Base-by-base conservation (phyloP, 768 basidiomycete genomes). In the Trametes cinnabarina region DNA sequence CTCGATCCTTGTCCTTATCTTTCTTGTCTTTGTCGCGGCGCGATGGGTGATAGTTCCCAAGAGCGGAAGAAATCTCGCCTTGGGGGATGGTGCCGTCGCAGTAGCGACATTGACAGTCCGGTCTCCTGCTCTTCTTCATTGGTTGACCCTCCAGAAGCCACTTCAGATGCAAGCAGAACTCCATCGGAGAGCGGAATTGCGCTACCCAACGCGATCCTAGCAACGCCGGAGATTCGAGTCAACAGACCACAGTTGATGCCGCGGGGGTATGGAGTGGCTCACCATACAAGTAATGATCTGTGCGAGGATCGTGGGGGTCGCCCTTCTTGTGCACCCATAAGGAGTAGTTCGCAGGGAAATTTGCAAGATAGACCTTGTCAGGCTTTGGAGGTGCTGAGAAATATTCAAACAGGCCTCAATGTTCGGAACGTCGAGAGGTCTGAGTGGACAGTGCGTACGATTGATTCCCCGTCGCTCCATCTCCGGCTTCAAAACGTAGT, bases 271-370 rank as follows among this genome's bases (percentile, higher is more conserved):
- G 15, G 37, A 14, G 23, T 19, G 39, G 47, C 65, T 54, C 32
- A 67, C 68, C 68, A 42, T 54, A 61, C 9, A 69, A 58, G 48
- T 69, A 69, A 10, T 34, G 32, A 28, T 69, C 68, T n/a, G 9
- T 47, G 20, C 67, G 54, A 15, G 64, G 64, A 5, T 42, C 53
- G 48, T 64, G 57, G 5, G 54, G 56, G n/a, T 65, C 48, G 7
- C 63, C 65, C 32, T 64, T 67, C 53, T 56, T 63, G 41, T 69
- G 66, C 25, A 57, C 54, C 48, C 50, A 69, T 3, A 69, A 58
- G 46, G 50, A 46, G 47, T 69, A 69, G 32, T 58, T 35, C 3
- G 46, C 50, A 4, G 68, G 68, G 32, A 67, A 63, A 11, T 57
- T 54, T 2, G 37, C 30, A 5, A 69, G 35, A 3, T 47, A 19